Base-by-base conservation (phyloP, 1,284 basidiomycete species). In the Chalciporus piperatoides region DNA sequence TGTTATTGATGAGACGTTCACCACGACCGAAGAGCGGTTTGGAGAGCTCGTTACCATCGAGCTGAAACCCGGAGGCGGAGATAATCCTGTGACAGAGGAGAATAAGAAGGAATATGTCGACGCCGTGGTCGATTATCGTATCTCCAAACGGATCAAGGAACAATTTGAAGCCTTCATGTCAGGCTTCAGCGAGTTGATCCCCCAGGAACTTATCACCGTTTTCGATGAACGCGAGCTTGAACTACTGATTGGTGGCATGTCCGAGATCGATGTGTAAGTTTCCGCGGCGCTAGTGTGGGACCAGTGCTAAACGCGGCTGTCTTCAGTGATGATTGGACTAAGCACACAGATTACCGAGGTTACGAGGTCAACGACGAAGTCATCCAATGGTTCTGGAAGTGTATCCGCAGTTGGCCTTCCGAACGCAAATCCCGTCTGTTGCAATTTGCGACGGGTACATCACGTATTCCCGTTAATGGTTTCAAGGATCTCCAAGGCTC, bases 381-480 rank as follows among this genome's bases (percentile, higher is more conserved):
- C 41, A 92, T 97, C 54, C 90, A 95, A 64, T 97, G 93, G 93
- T 97, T 97, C 84, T 97, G 93, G 93, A 89, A 95, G 72, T 92
- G 90, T 61, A 88, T 97, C 37, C 83, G 88, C 54, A 81, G 83
- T 52, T 97, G 93, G 93, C 92, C 93, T 1, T 83, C 92, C 0
- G 93, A 96, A 75, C 85, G 91, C 69, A 94, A 95, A 73, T 90
- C 88, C 12, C 85, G 92, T 38, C 71, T 95, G 41, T 71, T 93
- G 41, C 93, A 96, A 68, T 96, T 97, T 67, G 90, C 92, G 3
- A 96, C 94, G 6, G 94, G 93, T 24, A 96, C 93, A 2, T 92
- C 88, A 21, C 81, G 93, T 57, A 93, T 97, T 60, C 93, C 93
- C 5, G 93, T 83, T 60, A 94, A 94, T 61, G 92, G 92, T 0